Base-by-base conservation (phyloP, 2,329 filamentous ascomycete species). In the Cadophora luteo-olivacea region DNA sequence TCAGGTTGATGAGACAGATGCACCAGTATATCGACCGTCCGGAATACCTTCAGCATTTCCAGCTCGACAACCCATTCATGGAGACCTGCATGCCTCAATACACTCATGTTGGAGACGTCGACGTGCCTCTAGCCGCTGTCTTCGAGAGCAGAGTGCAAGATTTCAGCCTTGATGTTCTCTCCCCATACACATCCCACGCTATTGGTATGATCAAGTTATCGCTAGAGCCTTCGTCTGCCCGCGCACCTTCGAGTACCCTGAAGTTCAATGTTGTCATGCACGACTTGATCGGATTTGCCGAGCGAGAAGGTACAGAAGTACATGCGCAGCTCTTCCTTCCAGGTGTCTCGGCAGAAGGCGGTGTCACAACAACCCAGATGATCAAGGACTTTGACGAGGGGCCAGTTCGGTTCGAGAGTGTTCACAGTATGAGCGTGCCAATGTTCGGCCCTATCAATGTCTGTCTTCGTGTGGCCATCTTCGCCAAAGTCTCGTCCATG, bases 181-280 rank as follows among this genome's bases (percentile, higher is more conserved):
- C 94, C 0, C 94, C 95, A 2, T 97, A 97, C 76, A 99, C 96
- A 0, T 92, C 91, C 32, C 94, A 94, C 75, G 92, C 93, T 9
- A 89, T 98, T 69, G 96, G 95, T 55, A 95, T 97, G 66, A 88
- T 99, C 72, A 92, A 94, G 76, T 83, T 99, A 48, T 95, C 95
- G 0, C 83, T 99, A 7, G 96, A 99, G 77, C 96, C 96, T 16
- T 98, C 95, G 0, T 95, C 93, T 60, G 94, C 95, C 1, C 91
- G 97, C 75, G 95, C 94, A 4, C 96, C 96, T 16, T 92, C 93
- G 14, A 96, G 92, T 68, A 97, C 93, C 2, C 83, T 98, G 68
- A 99, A 98, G 78, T 99, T 99, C 82, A 99, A 98, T 76, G 94
- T 98, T 5, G 94, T 98, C 38, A 97, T 99, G 93, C 94, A 97